These are phyloP conservation scores for Liriodendron chinense DNA, from an alignment of 164 flowering plant genomes.

Conservation along the genomic window DNA sequence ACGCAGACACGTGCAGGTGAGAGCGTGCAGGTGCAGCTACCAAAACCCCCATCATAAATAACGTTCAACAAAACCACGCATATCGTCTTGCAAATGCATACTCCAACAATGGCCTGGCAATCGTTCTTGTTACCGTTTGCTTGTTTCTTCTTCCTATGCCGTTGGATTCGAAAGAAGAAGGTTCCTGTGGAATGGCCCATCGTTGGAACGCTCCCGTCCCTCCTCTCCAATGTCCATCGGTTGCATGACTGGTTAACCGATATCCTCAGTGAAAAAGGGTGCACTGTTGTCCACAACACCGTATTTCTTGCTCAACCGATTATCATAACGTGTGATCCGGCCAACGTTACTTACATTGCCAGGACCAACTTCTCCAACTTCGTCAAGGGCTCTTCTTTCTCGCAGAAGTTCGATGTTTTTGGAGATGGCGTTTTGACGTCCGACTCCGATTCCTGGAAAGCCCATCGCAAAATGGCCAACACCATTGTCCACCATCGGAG, in stretches of 20 bases:
- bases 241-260: slow-evolving; percentile 10
- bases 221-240: slow-evolving; percentile 14
- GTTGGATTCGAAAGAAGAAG: too few relatives aligned
- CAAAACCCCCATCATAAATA: too few relatives aligned
- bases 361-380: slow-evolving; percentile 13
- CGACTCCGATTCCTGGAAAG: slow-evolving; percentile 16
- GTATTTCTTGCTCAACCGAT: too few relatives aligned
- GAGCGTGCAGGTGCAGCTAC: too few relatives aligned
- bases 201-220: slow-evolving; percentile 15
- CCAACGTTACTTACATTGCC: slow-evolving; percentile 18
- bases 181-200: slow-evolving; percentile 14
- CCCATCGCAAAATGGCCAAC: slow-evolving; percentile 13
- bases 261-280: background rate
- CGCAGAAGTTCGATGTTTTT: slow-evolving; percentile 14
- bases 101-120: too few relatives aligned
- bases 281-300: too few relatives aligned
- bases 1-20: too few relatives aligned
- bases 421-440: slow-evolving; percentile 28
- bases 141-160: too few relatives aligned
- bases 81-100: too few relatives aligned
- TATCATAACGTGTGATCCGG: slow-evolving; percentile 14
- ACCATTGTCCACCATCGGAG: background rate
- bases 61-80: too few relatives aligned
- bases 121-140: too few relatives aligned
- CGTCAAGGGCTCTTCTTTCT: slow-evolving; percentile 8